These are phyloP conservation scores for Penicillium ochrochloron DNA, from an alignment of 495 filamentous ascomycete genomes.

Conservation along the genomic window DNA sequence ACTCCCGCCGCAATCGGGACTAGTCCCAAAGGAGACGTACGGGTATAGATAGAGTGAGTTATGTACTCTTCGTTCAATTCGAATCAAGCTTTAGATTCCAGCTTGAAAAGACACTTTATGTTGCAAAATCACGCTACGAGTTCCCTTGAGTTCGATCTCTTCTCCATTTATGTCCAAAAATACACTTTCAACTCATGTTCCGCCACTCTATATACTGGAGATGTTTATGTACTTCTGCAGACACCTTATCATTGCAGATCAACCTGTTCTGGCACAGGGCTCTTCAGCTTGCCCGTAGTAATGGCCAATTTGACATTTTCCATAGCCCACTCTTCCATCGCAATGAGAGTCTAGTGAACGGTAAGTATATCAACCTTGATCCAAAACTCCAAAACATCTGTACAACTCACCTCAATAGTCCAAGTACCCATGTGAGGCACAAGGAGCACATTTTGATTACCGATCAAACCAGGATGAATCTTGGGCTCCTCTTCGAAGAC, in stretches of 20 bases:
- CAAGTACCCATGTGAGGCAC: conserved; percentile 74
- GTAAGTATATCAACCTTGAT: conserved; percentile 14
- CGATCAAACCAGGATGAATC: conserved; percentile 63
- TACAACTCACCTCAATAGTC: conserved; percentile 60
- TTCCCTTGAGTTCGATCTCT: not conserved
- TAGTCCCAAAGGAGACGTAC: conserved; percentile 26
- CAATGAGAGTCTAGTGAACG: conserved; percentile 54
- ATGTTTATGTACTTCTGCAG: not conserved
- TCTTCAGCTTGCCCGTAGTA: conserved; percentile 59
- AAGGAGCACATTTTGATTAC: conserved; percentile 63
- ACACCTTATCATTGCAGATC: conserved; percentile 37
- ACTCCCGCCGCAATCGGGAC: conserved; percentile 18
- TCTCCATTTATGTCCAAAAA: not conserved
- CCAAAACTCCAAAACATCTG: not conserved
- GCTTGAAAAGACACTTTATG: not conserved
- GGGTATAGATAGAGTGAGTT: not conserved
- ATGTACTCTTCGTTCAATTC: not conserved
- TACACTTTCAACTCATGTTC: not conserved
- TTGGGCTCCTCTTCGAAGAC: conserved; percentile 73
- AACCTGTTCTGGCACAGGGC: conserved; percentile 62
- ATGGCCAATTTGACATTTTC: conserved; percentile 62
- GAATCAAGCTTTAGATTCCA: not conserved
- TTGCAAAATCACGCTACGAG: not conserved
- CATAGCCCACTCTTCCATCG: conserved; percentile 70
- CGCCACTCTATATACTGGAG: not conserved